Evolutionary conservation across 495 filamentous ascomycete genomes (phyloP).

Genomic region (Rostrohypoxylon terebratum): DNA sequence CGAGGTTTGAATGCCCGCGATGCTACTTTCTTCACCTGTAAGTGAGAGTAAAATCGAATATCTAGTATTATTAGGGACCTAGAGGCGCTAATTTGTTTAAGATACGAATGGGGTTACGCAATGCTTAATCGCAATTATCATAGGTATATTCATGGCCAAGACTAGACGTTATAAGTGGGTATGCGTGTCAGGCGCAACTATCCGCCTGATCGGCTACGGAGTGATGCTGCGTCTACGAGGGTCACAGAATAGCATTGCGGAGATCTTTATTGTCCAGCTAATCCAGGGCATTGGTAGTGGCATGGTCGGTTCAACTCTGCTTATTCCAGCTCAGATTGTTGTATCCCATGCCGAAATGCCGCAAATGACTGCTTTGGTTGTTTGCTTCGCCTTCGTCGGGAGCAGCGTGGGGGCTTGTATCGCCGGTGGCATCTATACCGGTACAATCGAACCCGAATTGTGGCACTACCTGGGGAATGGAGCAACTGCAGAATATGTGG

Average conservation of each 20-base stretch:
- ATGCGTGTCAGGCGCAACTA: constrained; percentile 51
- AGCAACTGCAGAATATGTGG: constrained; percentile 45
- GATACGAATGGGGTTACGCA: constrained; percentile 61
- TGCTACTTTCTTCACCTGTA: constrained; percentile 59
- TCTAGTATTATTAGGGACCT: not conserved
- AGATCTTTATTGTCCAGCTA: constrained; percentile 61
- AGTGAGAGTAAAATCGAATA: not conserved
- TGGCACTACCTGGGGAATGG: constrained; percentile 48
- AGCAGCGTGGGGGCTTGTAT: constrained; percentile 62
- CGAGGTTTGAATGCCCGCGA: constrained; percentile 55
- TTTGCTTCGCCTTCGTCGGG: constrained; percentile 59
- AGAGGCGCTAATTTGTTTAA: constrained; percentile 14
- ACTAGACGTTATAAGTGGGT: constrained; percentile 62
- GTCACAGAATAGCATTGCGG: constrained; percentile 56
- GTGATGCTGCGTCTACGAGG: constrained; percentile 63
- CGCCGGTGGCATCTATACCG: constrained; percentile 63
- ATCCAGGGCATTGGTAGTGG: constrained; percentile 62
- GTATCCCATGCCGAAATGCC: constrained; percentile 61
- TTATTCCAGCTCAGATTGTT: constrained; percentile 59
- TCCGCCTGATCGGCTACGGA: constrained; percentile 62
- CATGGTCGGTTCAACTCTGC: constrained; percentile 58
- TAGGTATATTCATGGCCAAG: constrained; percentile 58
- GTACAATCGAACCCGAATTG: constrained; percentile 52
- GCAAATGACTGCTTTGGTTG: constrained; percentile 60
- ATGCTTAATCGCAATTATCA: constrained; percentile 55